phyloP scores from a whole-genome alignment of 1,284 basidiomycete species.

The Rhodotorula sp. region DNA sequence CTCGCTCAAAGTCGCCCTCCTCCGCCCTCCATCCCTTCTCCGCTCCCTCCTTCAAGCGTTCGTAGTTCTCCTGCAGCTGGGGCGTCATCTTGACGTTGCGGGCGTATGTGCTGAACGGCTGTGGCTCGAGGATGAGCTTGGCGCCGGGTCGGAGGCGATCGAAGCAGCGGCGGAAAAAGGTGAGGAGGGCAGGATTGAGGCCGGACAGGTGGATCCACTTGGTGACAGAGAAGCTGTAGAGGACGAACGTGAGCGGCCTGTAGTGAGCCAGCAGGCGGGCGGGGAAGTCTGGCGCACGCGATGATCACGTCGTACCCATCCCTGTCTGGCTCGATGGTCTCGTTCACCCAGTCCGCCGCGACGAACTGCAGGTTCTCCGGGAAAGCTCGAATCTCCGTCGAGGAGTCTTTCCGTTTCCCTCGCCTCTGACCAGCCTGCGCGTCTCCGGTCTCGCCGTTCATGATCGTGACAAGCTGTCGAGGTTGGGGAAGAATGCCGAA shows the following conservation, averaged over 20 bases:
- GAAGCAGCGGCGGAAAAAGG: constrained; percentile 64
- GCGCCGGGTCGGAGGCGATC: constrained; percentile 57
- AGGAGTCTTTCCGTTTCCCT: constrained; percentile 31
- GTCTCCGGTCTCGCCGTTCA: constrained; percentile 44
- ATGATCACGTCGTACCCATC: constrained; percentile 68
- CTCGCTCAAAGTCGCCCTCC: constrained; percentile 55
- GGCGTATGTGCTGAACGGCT: constrained; percentile 71
- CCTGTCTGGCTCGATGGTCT: constrained; percentile 58
- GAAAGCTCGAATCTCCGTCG: constrained; percentile 51
- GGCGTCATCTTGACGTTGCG: constrained; percentile 59
- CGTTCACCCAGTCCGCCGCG: constrained; percentile 65
- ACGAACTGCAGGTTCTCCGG: constrained; percentile 72
- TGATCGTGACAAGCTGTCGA: constrained; percentile 41
- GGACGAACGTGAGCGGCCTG: neutral
- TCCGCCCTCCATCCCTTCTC: constrained; percentile 59
- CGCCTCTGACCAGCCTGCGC: constrained; percentile 7
- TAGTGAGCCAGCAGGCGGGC: neutral
- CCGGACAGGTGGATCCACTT: constrained; percentile 82
- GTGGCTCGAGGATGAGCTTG: constrained; percentile 72
- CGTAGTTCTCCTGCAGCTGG: constrained; percentile 7
- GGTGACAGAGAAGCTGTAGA: constrained; percentile 66
- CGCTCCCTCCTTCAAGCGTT: constrained; percentile 52
- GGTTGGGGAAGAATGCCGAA: constrained; percentile 70
- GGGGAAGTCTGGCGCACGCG: constrained; percentile 56
- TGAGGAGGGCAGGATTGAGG: constrained; percentile 63